Percentiles rank a stretch among this genome's conserved stretches.
phyloP scores from a whole-genome alignment of 495 filamentous ascomycete species.

The Pyrenopolyporus hunteri region DNA sequence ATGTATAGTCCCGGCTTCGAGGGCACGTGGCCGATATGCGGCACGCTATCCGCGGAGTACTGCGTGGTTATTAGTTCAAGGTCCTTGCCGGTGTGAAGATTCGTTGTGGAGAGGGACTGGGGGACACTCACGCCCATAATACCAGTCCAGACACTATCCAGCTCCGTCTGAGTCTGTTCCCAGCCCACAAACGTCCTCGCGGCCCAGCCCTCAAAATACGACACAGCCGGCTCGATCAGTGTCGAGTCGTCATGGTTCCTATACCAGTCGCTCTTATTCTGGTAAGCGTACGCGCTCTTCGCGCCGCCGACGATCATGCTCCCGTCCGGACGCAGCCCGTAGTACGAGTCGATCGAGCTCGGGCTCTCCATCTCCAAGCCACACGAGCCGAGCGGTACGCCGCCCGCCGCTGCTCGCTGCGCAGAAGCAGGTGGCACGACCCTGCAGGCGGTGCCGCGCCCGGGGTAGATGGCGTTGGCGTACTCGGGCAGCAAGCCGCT shows the following conservation, averaged over 20 bases:
- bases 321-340: conserved; percentile 57
- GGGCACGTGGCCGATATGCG: conserved; percentile 55
- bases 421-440: conserved; percentile 1
- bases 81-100: not conserved
- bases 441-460: conserved; percentile 48
- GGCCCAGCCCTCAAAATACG: conserved; percentile 58
- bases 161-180: conserved; percentile 52
- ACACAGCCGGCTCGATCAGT: conserved; percentile 47
- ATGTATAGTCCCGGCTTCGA: conserved; percentile 50
- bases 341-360: conserved; percentile 43
- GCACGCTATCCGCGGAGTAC: conserved; percentile 51
- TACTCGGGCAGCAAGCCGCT: conserved; percentile 58
- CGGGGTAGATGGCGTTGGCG: conserved; percentile 60
- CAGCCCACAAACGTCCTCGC: conserved; percentile 55
- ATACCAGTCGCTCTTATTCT: conserved; percentile 54
- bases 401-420: not conserved
- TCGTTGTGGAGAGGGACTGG: not conserved
- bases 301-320: conserved; percentile 62
- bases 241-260: conserved; percentile 56
- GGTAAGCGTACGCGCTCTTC: conserved; percentile 39
- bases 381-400: conserved; percentile 7
- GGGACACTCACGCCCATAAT: conserved; percentile 45
- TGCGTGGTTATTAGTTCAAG: not conserved
- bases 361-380: conserved; percentile 26
- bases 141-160: conserved; percentile 59